Conservation (phyloP, 768 basidiomycete genomes). For the Russula dissimulans region DNA sequence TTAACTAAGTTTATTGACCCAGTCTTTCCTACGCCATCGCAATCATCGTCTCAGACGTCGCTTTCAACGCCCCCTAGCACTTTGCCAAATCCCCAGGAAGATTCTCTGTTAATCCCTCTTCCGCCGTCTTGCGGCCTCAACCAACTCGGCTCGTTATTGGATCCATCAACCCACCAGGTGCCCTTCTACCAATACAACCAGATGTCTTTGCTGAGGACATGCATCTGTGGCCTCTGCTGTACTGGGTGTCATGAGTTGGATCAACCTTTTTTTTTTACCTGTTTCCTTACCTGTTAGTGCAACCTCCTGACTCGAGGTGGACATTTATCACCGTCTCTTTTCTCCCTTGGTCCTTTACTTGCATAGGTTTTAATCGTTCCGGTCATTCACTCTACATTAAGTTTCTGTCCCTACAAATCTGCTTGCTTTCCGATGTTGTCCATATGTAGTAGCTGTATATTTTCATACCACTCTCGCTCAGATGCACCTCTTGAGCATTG, state of each 20-base stretch:
- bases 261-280: no score
- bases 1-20: background rate
- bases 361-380: no score
- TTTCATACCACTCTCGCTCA: no score
- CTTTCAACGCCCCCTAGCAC: background rate
- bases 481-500: no score
- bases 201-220: background rate
- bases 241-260: background rate
- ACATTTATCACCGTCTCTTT: no score
- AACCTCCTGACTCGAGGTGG: no score
- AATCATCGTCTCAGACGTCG: background rate
- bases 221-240: background rate
- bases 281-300: no score
- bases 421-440: no score
- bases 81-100: background rate
- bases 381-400: no score
- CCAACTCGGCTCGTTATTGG: background rate
- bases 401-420: no score
- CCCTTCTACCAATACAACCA: background rate
- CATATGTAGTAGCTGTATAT: no score
- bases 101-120: background rate
- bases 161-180: constrained; percentile 1
- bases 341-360: no score
- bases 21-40: background rate
- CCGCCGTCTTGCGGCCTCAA: background rate